Evolutionary conservation across 2,329 filamentous ascomycete species (phyloP), one percentile per base, ranked within the genome.

Genomic region (Trichothecium sympodiale): DNA sequence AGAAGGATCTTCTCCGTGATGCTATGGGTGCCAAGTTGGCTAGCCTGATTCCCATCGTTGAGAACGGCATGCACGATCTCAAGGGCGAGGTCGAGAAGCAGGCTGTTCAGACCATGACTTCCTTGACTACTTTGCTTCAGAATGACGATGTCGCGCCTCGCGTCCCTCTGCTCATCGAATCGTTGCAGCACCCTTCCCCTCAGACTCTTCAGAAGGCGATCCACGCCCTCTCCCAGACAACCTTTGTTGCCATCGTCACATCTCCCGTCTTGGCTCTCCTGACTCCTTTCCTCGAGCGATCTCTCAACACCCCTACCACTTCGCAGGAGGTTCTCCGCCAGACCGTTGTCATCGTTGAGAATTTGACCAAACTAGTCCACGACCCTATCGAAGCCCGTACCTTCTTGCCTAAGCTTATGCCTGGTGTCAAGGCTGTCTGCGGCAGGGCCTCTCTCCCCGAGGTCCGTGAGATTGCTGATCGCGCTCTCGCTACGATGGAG

Each of bases 361-460:
- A 98, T 64, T 68, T 98, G 65, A 98, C 91, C 41, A 96, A 94
- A 67, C 77, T 98, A 23, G 91, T 98, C 18, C 91, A 98, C 60
- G 88, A 80, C 56, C 91, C 91, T 12, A 77, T 94, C 41, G 91
- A 98, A 66, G 91, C 91, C 25, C 76, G 91, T 46, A 85, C 85
- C 38, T 98, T 98, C 71, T 64, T 98, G 55, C 91, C 91, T 35
- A 95, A 94, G 62, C 70, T 98, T 35, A 83, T 84, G 53, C 91
- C 91, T 30, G 91, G 91, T 74, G 83, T 98, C 32, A 86, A 95
- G 67, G 74, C 71, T 37, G 89, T 98, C 39, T 77, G 80, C 46
- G 80, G 93, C 47, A 77, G 87, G 43, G 89, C 91, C 18, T 94
- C 91, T 29, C 74, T 96, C 2, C 91, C 91, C 12, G 91, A 96